Conservation (phyloP, 2,329 filamentous ascomycete species). For the Alternaria gaisen region DNA sequence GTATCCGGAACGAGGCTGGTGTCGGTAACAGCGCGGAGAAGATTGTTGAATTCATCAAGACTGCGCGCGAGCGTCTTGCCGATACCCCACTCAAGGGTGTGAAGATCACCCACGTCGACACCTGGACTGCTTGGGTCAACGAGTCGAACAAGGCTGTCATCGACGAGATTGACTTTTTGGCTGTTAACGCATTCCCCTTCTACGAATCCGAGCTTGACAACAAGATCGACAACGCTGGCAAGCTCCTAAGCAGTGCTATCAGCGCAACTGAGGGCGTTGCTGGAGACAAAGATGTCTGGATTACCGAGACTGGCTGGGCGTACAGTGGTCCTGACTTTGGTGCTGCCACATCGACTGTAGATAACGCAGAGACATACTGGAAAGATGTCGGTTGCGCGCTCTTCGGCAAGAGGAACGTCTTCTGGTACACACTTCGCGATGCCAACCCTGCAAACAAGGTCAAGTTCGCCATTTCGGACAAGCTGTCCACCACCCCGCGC, state of each 20-base stretch:
- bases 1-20: constrained; percentile 68
- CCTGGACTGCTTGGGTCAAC: constrained; percentile 50
- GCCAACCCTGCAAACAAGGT: constrained; percentile 65
- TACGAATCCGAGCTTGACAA: constrained; percentile 47
- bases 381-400: constrained; percentile 45
- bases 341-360: constrained; percentile 36
- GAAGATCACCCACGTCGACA: constrained; percentile 55
- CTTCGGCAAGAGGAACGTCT: constrained; percentile 46
- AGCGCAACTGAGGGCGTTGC: constrained; percentile 42
- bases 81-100: constrained; percentile 66
- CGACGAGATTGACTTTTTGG: constrained; percentile 48
- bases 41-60: constrained; percentile 67
- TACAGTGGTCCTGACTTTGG: constrained; percentile 42
- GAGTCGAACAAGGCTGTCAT: constrained; percentile 48
- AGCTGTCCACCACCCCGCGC: constrained; percentile 61
- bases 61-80: constrained; percentile 60
- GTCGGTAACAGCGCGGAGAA: constrained; percentile 68
- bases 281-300: constrained; percentile 48
- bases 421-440: constrained; percentile 49
- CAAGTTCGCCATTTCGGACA: constrained; percentile 66
- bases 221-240: constrained; percentile 53
- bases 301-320: constrained; percentile 53
- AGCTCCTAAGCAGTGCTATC: constrained; percentile 42
- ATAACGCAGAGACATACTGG: constrained; percentile 47
- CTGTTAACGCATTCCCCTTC: constrained; percentile 51